phyloP scores from a whole-genome alignment of 164 flowering plant genomes.

The Kalanchoe fedtschenkoi region DNA sequence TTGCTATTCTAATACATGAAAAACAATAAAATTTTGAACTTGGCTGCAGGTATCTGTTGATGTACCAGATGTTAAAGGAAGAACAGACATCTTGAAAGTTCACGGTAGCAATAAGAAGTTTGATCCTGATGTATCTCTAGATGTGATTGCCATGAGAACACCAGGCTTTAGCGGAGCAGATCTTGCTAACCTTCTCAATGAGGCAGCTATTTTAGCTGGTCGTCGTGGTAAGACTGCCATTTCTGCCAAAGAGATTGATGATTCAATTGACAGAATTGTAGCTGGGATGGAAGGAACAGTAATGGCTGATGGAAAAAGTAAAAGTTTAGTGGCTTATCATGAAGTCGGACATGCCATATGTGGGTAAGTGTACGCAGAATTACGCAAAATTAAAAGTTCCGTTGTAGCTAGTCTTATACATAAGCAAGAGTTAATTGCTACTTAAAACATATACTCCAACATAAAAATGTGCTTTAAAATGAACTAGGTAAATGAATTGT shows the following conservation, averaged over 20 bases:
- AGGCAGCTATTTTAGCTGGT: conserved; percentile 83
- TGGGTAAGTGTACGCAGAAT: conserved; percentile 40
- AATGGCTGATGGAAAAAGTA: conserved; percentile 89
- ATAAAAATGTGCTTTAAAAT: no score
- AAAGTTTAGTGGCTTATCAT: conserved; percentile 84
- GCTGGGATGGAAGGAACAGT: conserved; percentile 95
- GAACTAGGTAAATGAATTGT: no score
- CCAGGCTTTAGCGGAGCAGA: conserved; percentile 97
- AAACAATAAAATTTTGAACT: background rate
- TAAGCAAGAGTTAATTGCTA: no score
- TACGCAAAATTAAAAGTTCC: no score
- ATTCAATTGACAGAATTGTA: conserved; percentile 88
- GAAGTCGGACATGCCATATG: conserved; percentile 98
- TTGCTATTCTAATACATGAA: background rate
- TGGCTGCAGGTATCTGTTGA: conserved; percentile 62
- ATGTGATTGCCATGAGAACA: conserved; percentile 87
- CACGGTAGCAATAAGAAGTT: conserved; percentile 78
- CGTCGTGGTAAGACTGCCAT: conserved; percentile 68
- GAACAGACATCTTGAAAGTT: conserved; percentile 85
- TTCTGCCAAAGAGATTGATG: conserved; percentile 76
- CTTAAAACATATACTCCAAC: no score
- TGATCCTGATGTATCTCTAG: conserved; percentile 71
- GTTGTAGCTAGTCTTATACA: no score
- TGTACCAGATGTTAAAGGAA: conserved; percentile 79
- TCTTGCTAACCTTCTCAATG: conserved; percentile 85